Percentiles rank a stretch among this genome's conserved stretches.
phyloP scores from a whole-genome alignment of 2,329 filamentous ascomycete genomes.

The Alternaria sp. region DNA sequence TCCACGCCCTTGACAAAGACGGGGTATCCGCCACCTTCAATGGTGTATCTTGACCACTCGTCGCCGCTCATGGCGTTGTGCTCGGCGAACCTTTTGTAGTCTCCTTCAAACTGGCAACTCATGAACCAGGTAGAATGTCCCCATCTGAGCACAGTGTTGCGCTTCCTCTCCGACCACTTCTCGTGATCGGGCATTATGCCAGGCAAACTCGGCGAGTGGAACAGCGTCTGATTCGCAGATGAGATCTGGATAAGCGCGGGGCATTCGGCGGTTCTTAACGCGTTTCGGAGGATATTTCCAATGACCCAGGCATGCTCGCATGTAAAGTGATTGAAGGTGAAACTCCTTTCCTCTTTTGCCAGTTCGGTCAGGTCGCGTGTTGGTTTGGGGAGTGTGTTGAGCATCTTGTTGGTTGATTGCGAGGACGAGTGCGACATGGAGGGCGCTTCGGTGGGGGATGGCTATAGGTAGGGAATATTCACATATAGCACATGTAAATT shows the following conservation, averaged over 20 bases:
- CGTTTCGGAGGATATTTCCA: conserved; percentile 69
- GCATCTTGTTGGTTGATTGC: conserved; percentile 22
- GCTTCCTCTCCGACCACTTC: conserved; percentile 70
- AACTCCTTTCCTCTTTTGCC: conserved; percentile 53
- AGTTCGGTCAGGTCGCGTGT: conserved; percentile 52
- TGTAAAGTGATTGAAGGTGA: conserved; percentile 67
- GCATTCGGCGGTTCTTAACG: conserved; percentile 65
- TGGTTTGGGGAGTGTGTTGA: conserved; percentile 42
- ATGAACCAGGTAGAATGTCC: conserved; percentile 76
- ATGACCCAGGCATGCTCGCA: conserved; percentile 71
- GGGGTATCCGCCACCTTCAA: conserved; percentile 80
- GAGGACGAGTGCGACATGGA: conserved; percentile 4
- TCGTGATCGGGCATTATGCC: conserved; percentile 78
- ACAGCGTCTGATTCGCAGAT: conserved; percentile 71
- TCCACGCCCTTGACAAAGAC: conserved; percentile 77
- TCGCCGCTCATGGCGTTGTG: conserved; percentile 69
- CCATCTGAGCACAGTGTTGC: conserved; percentile 75
- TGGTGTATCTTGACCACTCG: conserved; percentile 70
- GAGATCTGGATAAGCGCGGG: conserved; percentile 71
- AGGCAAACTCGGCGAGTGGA: conserved; percentile 72
- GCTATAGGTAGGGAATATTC: conserved; percentile 13
- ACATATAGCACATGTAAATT: conserved; percentile 13
- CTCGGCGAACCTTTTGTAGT: conserved; percentile 70
- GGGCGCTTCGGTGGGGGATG: not conserved
- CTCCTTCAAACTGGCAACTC: conserved; percentile 72